A percentile compares a stretch with the other conserved stretches of the same genome.
These are phyloP conservation scores for Nyssa sinensis DNA, from an alignment of 148 eudicot genomes.

Conservation along the genomic window DNA sequence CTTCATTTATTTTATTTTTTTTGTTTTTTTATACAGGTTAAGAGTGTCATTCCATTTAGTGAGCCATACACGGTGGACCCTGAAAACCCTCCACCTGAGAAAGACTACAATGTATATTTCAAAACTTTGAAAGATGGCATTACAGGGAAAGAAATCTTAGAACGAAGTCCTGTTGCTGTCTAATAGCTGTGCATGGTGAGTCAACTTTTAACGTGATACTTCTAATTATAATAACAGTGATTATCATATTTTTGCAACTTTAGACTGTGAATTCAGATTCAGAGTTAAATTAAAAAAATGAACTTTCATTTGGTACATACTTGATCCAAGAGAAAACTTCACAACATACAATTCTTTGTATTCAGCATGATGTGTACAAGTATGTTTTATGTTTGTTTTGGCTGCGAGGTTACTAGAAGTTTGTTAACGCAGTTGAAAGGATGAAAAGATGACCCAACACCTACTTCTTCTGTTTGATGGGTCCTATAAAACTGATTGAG, in stretches of 20 bases:
- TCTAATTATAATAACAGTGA: not conserved
- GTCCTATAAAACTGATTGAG: not conserved
- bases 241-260: not conserved
- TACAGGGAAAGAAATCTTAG: slow-evolving; percentile 86
- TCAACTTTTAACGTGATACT: not conserved
- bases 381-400: not conserved
- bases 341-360: too few species aligned
- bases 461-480: not conserved
- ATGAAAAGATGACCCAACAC: not conserved
- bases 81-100: slow-evolving; percentile 92
- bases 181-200: slow-evolving; percentile 18
- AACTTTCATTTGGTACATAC: not conserved
- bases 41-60: slow-evolving; percentile 83
- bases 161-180: slow-evolving; percentile 48
- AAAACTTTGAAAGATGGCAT: slow-evolving; percentile 78
- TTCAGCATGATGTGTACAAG: too few species aligned
- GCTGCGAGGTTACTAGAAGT: not conserved
- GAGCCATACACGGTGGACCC: slow-evolving; percentile 88
- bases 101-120: slow-evolving; percentile 83
- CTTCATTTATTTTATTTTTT: too few species aligned
- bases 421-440: not conserved
- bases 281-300: not conserved
- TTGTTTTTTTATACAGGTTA: slow-evolving; percentile 56
- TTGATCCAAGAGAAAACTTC: not conserved
- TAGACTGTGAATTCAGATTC: too few species aligned